Base-by-base conservation (phyloP, 768 basidiomycete genomes). In the Candolleomyces aberdarensis region DNA sequence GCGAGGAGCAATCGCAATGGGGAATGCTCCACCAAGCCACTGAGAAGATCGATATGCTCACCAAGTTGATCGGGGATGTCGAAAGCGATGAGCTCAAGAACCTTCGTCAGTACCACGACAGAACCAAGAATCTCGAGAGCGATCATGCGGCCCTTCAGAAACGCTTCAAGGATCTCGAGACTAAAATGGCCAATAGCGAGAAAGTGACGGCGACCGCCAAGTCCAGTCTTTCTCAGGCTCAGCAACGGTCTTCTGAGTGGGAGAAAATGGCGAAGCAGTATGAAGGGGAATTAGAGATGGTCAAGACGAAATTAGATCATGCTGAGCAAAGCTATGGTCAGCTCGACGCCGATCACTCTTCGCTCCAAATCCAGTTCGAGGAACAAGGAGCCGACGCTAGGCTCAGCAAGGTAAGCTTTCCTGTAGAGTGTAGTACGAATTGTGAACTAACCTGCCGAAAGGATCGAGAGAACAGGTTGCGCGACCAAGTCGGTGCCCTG, bases 161-260 rank as follows among this genome's bases (percentile, higher is more conserved):
- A 64, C 89, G 88, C 19, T 74, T 80, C 69, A 89, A 85, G 65
- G 92, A 94, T 5, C 81, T 85, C 53, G 92, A 94, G 64, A 75
- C 66, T 54, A 89, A 85, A 68, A 64, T 80, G 3, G 69, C 78
- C 29, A 88, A 83, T 65, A 84, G 76, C 66, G 91, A 94, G 50
- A 83, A 85, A 56, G 75, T 85, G 11, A 78, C 85, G 1, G 74
- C 73, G 22, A 73, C 85, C 17, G 79, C 84, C 3, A 83, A 84
- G 47, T 86, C 91, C 69, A 88, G 73, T 69, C 78, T 93, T 31
- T 72, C 80, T 20, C 86, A 89, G 63, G 86, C 88, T 20, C 88
- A 93, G 62, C 89, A 92, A 69, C 89, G 89, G 26, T 83, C 89
- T 3, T 75, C 83, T 3, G 92, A 94, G 66, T 93, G 89, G 91